Evolutionary conservation across 331 rosid genomes (phyloP).

Genomic region (Acacia concinna): DNA sequence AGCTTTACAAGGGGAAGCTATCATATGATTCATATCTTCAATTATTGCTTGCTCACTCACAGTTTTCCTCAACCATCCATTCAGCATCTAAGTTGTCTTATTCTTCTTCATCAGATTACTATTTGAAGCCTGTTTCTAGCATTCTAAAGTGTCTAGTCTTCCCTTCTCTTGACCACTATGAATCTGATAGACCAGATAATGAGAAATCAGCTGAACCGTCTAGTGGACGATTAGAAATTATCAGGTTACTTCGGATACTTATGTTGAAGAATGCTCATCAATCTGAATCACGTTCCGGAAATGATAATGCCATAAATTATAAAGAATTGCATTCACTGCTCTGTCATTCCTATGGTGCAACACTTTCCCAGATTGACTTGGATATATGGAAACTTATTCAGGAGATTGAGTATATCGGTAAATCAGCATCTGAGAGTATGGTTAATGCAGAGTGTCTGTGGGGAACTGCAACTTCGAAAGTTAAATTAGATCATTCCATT

Average conservation of each 20-base stretch:
- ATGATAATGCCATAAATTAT: conserved; percentile 54
- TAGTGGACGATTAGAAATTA: conserved; percentile 57
- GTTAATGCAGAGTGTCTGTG: conserved; percentile 49
- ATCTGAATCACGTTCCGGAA: conserved; percentile 45
- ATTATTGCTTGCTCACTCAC: conserved; percentile 85
- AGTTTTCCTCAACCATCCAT: conserved; percentile 66
- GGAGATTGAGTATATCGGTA: conserved; percentile 60
- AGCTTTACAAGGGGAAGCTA: conserved; percentile 58
- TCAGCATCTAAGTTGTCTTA: conserved; percentile 43
- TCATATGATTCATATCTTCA: conserved; percentile 58
- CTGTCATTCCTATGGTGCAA: conserved; percentile 70
- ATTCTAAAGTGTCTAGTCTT: conserved; percentile 62
- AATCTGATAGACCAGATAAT: conserved; percentile 35
- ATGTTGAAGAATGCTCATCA: conserved; percentile 39
- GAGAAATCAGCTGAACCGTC: conserved; percentile 34
- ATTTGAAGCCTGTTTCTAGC: conserved; percentile 70
- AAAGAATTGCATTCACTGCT: conserved; percentile 64
- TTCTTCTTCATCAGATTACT: conserved; percentile 49
- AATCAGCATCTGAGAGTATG: conserved; percentile 35
- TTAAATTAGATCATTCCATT: conserved; percentile 40
- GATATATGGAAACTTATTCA: conserved; percentile 61
- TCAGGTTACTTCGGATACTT: conserved; percentile 62
- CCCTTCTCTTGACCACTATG: conserved; percentile 42
- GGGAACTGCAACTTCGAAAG: conserved; percentile 55
- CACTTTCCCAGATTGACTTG: conserved; percentile 58